Base-by-base conservation (phyloP, 2,329 filamentous ascomycete species). In the Xylaria sp. region DNA sequence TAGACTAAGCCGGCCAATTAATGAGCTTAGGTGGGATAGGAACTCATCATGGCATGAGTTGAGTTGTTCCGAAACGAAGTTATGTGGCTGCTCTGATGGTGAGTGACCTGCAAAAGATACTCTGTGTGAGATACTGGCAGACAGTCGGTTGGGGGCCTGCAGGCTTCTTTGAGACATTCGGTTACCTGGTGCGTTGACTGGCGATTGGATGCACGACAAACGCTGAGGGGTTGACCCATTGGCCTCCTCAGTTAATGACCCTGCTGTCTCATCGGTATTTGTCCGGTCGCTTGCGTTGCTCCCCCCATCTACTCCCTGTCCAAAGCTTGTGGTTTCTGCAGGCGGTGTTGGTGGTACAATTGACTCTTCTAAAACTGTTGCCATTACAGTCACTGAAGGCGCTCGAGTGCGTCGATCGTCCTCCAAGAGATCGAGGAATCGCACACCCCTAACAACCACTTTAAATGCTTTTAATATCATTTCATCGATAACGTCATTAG, bases 381-480 rank as follows among this genome's bases (percentile, higher is more conserved):
- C 84, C 85, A 90, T 87, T 53, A 87, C 81, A n/a, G 86, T 85
- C 36, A 90, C 84, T 45, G 88, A 77, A 34, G 82, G 82, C 8
- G 83, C 82, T 62, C 85, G 82, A 48, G 81, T 78, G 67, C 82
- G 82, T 55, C 84, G 80, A 73, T 90, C 88, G 17, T 89, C 92
- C 45, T 92, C 90, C 82, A 96, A 90, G 1, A 95, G 86, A 74
- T 99, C 96, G 50, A 97, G 85, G 76, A 99, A 98, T 53, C 91
- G 88, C 30, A 98, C 93, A 14, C 93, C 94, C 75, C 95, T 90
- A 56, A 91, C 95, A n/a, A 97, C 92, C 61, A 98, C 94, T 77
- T 92, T 94, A 83, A 97, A 98, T 0, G 94, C 94, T 79, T 94
- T 96, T 61, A 97, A 83, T 27, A 98, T 92, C 88, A 98, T 93